Conservation (phyloP, 192 early-diverging fungal genomes). For the Funneliformis geosporum region DNA sequence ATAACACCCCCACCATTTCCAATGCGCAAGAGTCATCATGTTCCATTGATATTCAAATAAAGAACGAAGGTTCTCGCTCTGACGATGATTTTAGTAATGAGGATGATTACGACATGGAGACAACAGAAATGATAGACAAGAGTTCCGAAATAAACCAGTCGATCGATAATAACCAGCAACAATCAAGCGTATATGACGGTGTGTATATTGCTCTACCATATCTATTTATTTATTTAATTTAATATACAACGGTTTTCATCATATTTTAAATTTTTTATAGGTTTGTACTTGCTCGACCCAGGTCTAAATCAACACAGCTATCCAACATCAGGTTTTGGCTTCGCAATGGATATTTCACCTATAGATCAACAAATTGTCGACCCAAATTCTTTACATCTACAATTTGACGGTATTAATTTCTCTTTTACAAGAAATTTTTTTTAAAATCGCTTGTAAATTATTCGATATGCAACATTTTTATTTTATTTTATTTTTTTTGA, state of each 20-base stretch:
- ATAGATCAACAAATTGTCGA: constrained; percentile 7
- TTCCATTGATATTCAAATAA: background rate
- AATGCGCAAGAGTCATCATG: constrained; percentile 6
- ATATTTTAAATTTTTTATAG: background rate
- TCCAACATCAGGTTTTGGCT: background rate
- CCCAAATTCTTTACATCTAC: background rate
- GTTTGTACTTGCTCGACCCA: background rate
- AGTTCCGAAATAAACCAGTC: background rate
- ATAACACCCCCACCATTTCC: constrained; percentile 11
- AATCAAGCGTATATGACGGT: constrained; percentile 24
- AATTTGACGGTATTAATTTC: background rate
- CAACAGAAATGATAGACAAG: constrained; percentile 7
- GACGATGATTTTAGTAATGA: constrained; percentile 30
- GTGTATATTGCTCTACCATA: background rate
- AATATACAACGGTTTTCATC: background rate
- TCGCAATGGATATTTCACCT: constrained; percentile 8
- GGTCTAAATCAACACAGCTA: constrained; percentile 7
- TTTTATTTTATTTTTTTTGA: background rate
- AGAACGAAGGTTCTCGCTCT: constrained; percentile 22
- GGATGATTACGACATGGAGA: constrained; percentile 23
- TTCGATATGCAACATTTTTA: background rate
- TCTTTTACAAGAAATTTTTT: no score
- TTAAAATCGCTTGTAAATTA: background rate
- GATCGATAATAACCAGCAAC: background rate
- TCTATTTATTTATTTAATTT: background rate